Conservation (phyloP, 768 basidiomycete species). For the Psilocybe tampanensis region DNA sequence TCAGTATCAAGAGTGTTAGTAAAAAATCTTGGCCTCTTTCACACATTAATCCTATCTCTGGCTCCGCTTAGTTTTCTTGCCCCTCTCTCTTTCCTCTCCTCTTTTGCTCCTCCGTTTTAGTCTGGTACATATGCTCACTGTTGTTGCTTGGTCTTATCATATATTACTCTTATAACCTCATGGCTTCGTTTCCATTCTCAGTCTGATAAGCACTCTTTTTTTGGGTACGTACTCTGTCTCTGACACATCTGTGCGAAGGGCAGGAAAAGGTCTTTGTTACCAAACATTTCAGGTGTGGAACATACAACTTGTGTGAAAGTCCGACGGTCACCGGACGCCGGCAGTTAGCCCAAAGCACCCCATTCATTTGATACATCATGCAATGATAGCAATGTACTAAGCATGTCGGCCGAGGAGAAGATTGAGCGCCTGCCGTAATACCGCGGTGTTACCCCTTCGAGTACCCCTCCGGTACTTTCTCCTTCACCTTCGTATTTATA, state of each 20-base stretch:
- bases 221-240: conserved; percentile 6
- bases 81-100: conserved; percentile 21
- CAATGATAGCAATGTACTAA: no score
- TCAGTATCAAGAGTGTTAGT: conserved; percentile 69
- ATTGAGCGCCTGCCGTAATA: conserved; percentile 1
- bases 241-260: not conserved
- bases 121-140: conserved; percentile 23
- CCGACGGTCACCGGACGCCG: conserved; percentile 10
- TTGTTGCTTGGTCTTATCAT: conserved; percentile 21
- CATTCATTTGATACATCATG: not conserved
- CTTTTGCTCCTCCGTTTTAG: conserved; percentile 1
- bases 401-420: conserved; percentile 11
- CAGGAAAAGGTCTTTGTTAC: not conserved
- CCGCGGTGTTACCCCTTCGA: conserved; percentile 10
- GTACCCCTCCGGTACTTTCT: conserved; percentile 2
- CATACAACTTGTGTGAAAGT: conserved; percentile 4
- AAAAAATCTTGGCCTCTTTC: conserved; percentile 26
- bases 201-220: conserved; percentile 23
- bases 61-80: conserved; percentile 20
- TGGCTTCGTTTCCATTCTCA: conserved; percentile 12
- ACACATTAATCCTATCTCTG: conserved; percentile 21
- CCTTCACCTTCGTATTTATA: not conserved
- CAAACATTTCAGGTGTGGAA: no score
- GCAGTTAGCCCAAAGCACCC: not conserved
- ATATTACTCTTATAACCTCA: conserved; percentile 12